Conservation (phyloP, 192 early-diverging fungal genomes). For the Rhizophagus prolifer region DNA sequence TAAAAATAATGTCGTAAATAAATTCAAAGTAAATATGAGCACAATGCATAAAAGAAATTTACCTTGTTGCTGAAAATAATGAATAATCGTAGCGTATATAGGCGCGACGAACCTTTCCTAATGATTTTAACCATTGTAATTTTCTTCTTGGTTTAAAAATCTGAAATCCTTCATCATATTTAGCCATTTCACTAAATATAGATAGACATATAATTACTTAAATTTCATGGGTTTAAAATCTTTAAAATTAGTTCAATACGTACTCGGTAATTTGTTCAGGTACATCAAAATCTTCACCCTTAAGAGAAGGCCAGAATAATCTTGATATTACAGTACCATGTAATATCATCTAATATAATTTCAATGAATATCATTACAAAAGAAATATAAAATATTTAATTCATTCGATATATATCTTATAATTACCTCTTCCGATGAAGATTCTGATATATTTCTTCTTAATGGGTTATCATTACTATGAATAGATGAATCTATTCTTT, state of each 20-base stretch:
- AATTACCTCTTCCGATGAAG: not conserved
- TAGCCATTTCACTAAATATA: slow-evolving; percentile 35
- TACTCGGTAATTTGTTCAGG: slow-evolving; percentile 46
- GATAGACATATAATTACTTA: not conserved
- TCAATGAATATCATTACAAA: not conserved
- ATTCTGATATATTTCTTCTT: not conserved
- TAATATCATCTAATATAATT: slow-evolving; percentile 35
- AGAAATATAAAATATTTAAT: not conserved
- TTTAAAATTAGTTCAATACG: not conserved
- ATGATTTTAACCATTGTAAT: slow-evolving; percentile 53
- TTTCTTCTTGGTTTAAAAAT: slow-evolving; percentile 56
- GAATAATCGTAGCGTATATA: slow-evolving; percentile 53
- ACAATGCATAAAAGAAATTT: not conserved
- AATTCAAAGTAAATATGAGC: not conserved
- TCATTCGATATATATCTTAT: too few species aligned
- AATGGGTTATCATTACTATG: not conserved
- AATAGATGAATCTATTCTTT: slow-evolving; percentile 47
- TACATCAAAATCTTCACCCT: slow-evolving; percentile 37
- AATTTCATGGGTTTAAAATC: not conserved
- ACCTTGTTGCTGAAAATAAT: slow-evolving; percentile 42
- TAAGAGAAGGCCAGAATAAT: slow-evolving; percentile 62
- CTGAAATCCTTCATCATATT: slow-evolving; percentile 49
- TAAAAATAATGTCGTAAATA: not conserved
- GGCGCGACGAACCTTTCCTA: slow-evolving; percentile 59
- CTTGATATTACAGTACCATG: slow-evolving; percentile 56